Base-by-base conservation (phyloP, 345 rosid genomes). In the Euphorbia pulcherrima region DNA sequence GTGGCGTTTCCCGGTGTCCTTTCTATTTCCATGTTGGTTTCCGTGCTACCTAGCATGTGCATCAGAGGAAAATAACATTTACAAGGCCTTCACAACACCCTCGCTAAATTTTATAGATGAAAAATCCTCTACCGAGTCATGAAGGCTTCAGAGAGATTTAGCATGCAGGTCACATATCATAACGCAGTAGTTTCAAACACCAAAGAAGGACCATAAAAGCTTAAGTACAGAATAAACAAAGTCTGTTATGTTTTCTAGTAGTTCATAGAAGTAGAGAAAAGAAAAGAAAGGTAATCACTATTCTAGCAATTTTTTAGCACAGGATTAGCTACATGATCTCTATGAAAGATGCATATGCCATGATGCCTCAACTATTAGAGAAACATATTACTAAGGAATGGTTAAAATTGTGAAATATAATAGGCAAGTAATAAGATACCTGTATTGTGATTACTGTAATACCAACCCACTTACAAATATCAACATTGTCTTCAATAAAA, bases 391-490 rank as follows among this genome's bases (percentile, higher is more conserved):
- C 50, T 27, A 39, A 37, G n/a, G 23, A n/a, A 28, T 28, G 65
- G 33, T 46, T 60, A 37, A 66, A 35, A n/a, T 37, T 33, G 48
- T 35, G n/a, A 23, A 26, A 24, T 1, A 18, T 27, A 2, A 53
- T 73, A 20, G 68, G 13, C 60, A 29, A 29, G 29, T 44, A 8
- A 61, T 12, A 39, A 33, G 37, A 60, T 79, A 93, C 98, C 90
- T 90, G 98, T 69, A 90, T 72, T 4, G 64, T 29, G 44, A 90
- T 71, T 50, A 90, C 86, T 46, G 88, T 65, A 60, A 89, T 77
- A 67, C 96, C 97, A 70, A 87, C 84, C 98, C 92, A 87, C 84
- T 90, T 85, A 72, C 96, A 90, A 46, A 88, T 80, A 71, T 81
- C 88, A 23, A 74, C 73, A 80, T 93, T 89, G 30, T 81, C 81